Base-by-base conservation (phyloP, 495 filamentous ascomycete species). In the Xylaria sp. region DNA sequence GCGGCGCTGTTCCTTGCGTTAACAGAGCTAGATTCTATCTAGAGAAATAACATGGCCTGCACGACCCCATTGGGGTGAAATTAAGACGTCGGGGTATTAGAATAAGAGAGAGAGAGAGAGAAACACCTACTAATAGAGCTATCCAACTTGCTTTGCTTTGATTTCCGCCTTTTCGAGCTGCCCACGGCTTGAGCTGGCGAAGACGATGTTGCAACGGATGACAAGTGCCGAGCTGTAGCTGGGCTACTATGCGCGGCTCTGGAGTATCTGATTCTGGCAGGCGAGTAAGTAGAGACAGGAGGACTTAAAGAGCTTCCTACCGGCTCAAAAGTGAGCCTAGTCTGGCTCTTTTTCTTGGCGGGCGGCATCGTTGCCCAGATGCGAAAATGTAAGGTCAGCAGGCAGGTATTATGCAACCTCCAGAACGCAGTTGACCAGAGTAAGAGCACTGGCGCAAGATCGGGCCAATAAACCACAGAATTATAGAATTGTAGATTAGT, bases 271-370 rank as follows among this genome's bases (percentile, higher is more conserved):
- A 75, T 68, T n/a, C 75, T 74, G 29, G 71, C 70, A 52, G 77
- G 68, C 19, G 75, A 66, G 29, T 26, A 65, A 8, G 46, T 12
- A 48, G 61, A 40, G 15, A 48, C 48, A 8, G 69, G 58, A 1
- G 75, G 67, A 15, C 40, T 69, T 3, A 68, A 73, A 24, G 67
- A 41, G 12, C 46, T 41, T 19, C 21, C 63, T 19, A 58, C 64
- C 40, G 73, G 67, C 67, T 79, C 73, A 43, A 79, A 79, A 1
- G 70, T 75, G 59, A 79, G 73, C 61, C 59, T 71, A 24, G 77
- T 61, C 21, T 79, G 77, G 17, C 48, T 70, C 53, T 72, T 77
- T 61, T 75, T 78, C 35, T 67, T 44, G 15, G 15, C 40, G 46
- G 58, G 73, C 17, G 75, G 69, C 75, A 79, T 79, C 5, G 24